Conservation (phyloP, 352 stramenopile species). For the Plasmopara viticola region DNA sequence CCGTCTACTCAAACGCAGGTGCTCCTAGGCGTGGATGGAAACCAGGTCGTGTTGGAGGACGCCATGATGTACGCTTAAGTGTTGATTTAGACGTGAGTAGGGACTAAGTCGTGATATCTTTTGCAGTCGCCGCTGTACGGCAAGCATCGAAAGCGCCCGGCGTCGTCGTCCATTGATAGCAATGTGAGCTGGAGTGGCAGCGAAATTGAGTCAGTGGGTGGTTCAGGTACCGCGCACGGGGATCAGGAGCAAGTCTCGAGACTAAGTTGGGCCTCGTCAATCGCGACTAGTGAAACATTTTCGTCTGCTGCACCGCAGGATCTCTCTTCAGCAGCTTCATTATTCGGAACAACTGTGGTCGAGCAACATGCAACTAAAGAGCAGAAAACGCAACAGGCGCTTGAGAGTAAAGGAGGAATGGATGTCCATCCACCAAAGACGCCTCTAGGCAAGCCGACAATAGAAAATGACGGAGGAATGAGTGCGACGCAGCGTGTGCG, state of each 20-base stretch:
- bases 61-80: slow-evolving; percentile 25
- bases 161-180: slow-evolving; percentile 31
- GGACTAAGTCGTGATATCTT: slow-evolving; percentile 6
- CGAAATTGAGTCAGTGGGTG: slow-evolving; percentile 23
- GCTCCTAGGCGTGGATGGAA: slow-evolving; percentile 19
- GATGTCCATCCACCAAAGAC: slow-evolving; percentile 49
- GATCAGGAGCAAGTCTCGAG: slow-evolving; percentile 14
- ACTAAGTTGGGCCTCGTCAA: slow-evolving; percentile 20
- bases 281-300: slow-evolving; percentile 12
- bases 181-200: slow-evolving; percentile 37
- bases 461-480: slow-evolving; percentile 26
- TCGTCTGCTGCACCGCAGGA: slow-evolving; percentile 9
- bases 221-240: slow-evolving; percentile 2
- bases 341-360: slow-evolving; percentile 5
- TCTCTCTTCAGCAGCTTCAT: slow-evolving; percentile 4
- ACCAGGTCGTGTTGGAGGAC: slow-evolving; percentile 20
- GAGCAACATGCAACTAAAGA: slow-evolving; percentile 2
- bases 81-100: neutral
- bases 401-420: slow-evolving; percentile 2
- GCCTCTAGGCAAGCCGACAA: slow-evolving; percentile 28
- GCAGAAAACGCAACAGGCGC: slow-evolving; percentile 2
- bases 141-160: slow-evolving; percentile 32
- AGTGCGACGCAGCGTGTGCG: slow-evolving; percentile 56
- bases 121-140: slow-evolving; percentile 32
- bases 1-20: slow-evolving; percentile 15